A percentile compares a stretch with the other conserved stretches of the same genome.
phyloP scores from a whole-genome alignment of 106 monocot genomes.

The Dioscorea zingiberensis region DNA sequence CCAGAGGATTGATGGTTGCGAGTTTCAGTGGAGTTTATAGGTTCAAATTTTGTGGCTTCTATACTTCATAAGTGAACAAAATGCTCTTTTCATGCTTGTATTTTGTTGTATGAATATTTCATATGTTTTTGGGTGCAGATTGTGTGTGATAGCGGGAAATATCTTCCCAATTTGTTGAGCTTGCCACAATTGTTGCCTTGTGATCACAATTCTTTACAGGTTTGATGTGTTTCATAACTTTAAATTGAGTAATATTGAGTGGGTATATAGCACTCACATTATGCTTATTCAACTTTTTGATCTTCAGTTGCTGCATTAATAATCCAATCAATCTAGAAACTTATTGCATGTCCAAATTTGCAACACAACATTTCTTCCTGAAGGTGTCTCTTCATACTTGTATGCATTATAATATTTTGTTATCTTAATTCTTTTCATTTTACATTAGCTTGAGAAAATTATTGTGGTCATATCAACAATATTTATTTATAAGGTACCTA shows the following conservation, averaged over 20 bases:
- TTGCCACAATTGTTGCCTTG: slow-evolving; percentile 54
- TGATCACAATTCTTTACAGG: slow-evolving; percentile 68
- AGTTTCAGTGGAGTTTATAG: no score
- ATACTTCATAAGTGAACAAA: no score
- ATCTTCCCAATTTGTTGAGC: slow-evolving; percentile 40
- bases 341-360: slow-evolving; percentile 56
- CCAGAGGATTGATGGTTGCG: no score
- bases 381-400: slow-evolving; percentile 33
- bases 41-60: no score
- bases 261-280: neutral
- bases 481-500: no score
- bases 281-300: neutral
- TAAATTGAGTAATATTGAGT: neutral
- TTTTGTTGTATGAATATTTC: no score
- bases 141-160: no score
- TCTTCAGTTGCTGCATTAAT: slow-evolving; percentile 51
- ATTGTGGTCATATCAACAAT: no score
- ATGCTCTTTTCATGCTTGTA: no score
- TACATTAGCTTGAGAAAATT: neutral
- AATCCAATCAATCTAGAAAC: slow-evolving; percentile 10
- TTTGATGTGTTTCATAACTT: slow-evolving; percentile 6
- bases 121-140: no score
- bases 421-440: neutral
- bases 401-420: neutral
- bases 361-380: slow-evolving; percentile 27